Conservation (phyloP, 2,329 filamentous ascomycete genomes). For the Blumeria graminis region DNA sequence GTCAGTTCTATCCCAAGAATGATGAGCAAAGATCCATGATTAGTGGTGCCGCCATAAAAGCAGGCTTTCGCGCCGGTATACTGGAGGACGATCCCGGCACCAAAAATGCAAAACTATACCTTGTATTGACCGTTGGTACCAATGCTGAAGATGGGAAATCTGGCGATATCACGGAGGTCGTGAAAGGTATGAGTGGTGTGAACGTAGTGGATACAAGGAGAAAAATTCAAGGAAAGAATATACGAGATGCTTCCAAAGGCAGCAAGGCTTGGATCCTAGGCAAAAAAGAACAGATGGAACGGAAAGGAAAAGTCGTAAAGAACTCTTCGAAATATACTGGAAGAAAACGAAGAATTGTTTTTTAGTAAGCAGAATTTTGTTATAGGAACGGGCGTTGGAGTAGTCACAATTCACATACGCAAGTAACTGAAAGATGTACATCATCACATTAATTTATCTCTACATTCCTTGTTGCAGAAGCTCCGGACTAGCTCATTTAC, state of each 20-base stretch:
- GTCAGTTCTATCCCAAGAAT: constrained; percentile 97
- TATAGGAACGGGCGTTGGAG: not conserved
- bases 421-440: not conserved
- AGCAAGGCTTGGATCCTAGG: constrained; percentile 63
- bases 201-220: constrained; percentile 48
- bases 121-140: constrained; percentile 56
- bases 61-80: constrained; percentile 84
- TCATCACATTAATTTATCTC: not conserved
- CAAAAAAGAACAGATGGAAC: constrained; percentile 84
- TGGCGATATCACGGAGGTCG: constrained; percentile 75
- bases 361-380: constrained; percentile 23
- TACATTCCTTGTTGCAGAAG: not conserved
- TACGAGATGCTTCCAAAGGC: constrained; percentile 34
- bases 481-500: not conserved
- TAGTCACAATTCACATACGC: not conserved
- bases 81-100: constrained; percentile 90
- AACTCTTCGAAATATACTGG: constrained; percentile 81
- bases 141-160: constrained; percentile 22
- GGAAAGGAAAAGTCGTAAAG: constrained; percentile 89
- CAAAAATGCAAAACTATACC: constrained; percentile 90
- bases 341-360: constrained; percentile 56
- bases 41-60: constrained; percentile 66
- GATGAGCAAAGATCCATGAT: constrained; percentile 83
- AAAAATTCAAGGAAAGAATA: constrained; percentile 21
- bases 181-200: constrained; percentile 70